Conservation (phyloP, 441 rosid species). For the Corymbia calophylla region DNA sequence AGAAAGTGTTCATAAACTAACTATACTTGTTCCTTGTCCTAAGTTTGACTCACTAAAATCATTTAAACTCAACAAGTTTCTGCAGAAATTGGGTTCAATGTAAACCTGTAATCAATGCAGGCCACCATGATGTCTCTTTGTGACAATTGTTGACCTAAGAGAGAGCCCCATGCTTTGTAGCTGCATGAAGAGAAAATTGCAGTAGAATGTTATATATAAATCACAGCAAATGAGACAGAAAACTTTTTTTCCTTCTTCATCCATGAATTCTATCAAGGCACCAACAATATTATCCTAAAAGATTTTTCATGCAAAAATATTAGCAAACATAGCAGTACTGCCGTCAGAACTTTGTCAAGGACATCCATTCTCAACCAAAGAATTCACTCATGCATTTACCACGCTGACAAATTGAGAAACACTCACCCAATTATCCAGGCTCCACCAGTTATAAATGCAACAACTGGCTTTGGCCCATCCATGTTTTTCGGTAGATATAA, state of each 20-base stretch:
- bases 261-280: background rate
- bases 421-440: constrained; percentile 98
- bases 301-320: background rate
- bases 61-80: background rate
- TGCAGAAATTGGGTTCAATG: background rate
- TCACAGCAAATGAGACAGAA: background rate
- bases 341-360: background rate
- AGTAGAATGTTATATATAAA: background rate
- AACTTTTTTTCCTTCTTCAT: background rate
- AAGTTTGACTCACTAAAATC: background rate
- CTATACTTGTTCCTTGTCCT: background rate
- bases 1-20: background rate
- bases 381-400: background rate
- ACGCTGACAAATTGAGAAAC: background rate
- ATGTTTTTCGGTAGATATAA: constrained; percentile 70
- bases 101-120: constrained; percentile 10
- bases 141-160: constrained; percentile 12
- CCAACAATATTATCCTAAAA: background rate
- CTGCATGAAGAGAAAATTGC: background rate
- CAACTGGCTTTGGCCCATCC: constrained; percentile 74
- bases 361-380: background rate
- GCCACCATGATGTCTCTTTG: constrained; percentile 12
- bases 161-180: constrained; percentile 14
- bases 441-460: constrained; percentile 95
- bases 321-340: background rate